These are phyloP conservation scores for Solanum rostratum DNA, from an alignment of 257 asterid species.

Conservation along the genomic window DNA sequence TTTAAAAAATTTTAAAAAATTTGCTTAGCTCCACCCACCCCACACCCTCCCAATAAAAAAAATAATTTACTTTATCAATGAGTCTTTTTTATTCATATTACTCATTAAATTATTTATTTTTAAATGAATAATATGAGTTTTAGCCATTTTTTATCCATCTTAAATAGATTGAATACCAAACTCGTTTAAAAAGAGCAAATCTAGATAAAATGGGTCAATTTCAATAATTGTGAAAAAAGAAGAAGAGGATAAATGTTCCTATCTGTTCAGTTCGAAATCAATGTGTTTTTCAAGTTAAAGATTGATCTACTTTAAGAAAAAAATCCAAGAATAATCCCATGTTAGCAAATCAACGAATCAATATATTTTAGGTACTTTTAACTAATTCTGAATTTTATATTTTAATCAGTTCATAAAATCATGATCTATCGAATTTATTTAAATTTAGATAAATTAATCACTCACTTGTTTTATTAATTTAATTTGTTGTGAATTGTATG, in stretches of 20 bases:
- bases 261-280: background rate
- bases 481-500: background rate
- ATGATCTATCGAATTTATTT: background rate
- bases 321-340: background rate
- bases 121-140: too few species aligned
- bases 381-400: background rate
- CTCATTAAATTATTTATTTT: too few species aligned
- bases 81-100: too few species aligned
- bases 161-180: too few species aligned
- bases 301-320: background rate
- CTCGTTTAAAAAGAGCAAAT: too few species aligned
- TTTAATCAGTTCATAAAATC: background rate
- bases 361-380: background rate
- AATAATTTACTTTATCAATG: too few species aligned
- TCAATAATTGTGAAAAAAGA: background rate
- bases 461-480: background rate
- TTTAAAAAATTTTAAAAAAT: too few species aligned
- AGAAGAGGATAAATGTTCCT: background rate
- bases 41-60: too few species aligned
- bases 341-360: background rate
- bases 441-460: fast-evolving
- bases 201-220: too few species aligned
- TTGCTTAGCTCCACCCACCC: too few species aligned
- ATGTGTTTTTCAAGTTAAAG: background rate
- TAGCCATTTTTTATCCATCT: too few species aligned